A percentile compares a stretch with the other conserved stretches of the same genome.
phyloP scores from a whole-genome alignment of 2,329 filamentous ascomycete genomes.

The Bisporella sp. region DNA sequence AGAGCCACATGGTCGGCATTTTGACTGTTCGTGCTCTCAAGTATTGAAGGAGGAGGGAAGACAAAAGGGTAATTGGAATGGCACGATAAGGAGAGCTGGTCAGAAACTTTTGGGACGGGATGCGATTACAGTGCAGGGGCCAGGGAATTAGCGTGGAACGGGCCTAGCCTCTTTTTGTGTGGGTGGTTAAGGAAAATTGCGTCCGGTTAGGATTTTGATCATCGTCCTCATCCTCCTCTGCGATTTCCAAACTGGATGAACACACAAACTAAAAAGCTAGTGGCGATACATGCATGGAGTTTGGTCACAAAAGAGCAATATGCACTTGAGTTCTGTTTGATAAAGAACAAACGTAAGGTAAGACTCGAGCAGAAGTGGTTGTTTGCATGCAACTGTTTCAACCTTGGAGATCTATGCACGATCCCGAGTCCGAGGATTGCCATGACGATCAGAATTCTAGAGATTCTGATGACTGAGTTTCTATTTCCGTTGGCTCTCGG shows the following conservation, averaged over 20 bases:
- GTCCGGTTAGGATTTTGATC: not conserved
- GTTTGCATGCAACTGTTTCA: not conserved
- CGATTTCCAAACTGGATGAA: too few species aligned
- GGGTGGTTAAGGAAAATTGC: not conserved
- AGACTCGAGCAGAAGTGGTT: not conserved
- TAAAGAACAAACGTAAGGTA: not conserved
- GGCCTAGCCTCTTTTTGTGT: not conserved
- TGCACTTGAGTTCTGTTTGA: not conserved
- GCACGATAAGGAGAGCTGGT: slow-evolving; percentile 10
- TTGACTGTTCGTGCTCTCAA: slow-evolving; percentile 13
- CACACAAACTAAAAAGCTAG: too few species aligned
- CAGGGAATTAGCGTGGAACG: not conserved
- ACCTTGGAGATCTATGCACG: not conserved
- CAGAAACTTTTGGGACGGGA: not conserved
- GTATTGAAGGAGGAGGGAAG: not conserved
- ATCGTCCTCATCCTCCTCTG: too few species aligned
- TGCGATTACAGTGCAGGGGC: not conserved
- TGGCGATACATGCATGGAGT: too few species aligned
- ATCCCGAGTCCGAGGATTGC: slow-evolving; percentile 15
- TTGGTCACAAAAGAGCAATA: not conserved
- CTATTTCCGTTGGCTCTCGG: slow-evolving; percentile 66
- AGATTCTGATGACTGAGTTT: slow-evolving; percentile 52
- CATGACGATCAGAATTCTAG: slow-evolving; percentile 25
- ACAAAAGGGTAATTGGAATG: not conserved
- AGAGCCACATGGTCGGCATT: slow-evolving; percentile 74